Evolutionary conservation across 148 eudicot species (phyloP), one percentile per base, ranked within the genome.

Genomic region (Camellia granthamiana): DNA sequence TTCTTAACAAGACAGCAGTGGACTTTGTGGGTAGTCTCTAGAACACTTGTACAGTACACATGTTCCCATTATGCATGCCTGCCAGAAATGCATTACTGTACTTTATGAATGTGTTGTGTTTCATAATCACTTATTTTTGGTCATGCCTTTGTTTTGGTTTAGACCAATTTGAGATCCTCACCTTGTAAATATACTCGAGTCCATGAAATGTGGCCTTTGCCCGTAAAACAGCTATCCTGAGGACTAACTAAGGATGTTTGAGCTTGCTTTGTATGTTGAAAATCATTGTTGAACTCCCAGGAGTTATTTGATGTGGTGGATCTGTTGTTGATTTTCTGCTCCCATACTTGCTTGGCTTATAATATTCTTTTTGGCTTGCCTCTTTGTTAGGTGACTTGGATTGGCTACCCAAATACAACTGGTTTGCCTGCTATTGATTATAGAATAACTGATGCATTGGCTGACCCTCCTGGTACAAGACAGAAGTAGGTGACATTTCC

Each of bases 361-460:
- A 38, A 76, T 78, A 67, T 83, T 66, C 67, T 47, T 80, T 80
- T 83, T 60, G 77, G 76, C 76, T 68, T 81, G 79, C 62, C 61
- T 9, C 69, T 78, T 59, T 85, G 72, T 38, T 79, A 96, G 99
- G 99, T 96, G 70, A 96, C 99, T 75, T 96, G 99, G 99, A 96
- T 96, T 85, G 99, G 99, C 74, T 96, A 96, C 92, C 99, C 99
- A 75, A 96, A 96, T 84, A 96, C 99, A 71, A 96, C 99, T 78
- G 99, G 99, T 81, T 91, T 94, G 85, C 99, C 98, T 51, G 80
- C 95, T 62, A 94, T 96, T 80, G 99, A 96, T 80, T 96, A 93
- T 85, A 88, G 99, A 81, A 94, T 96, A 78, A 88, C 97, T 73
- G 99, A 96, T 88, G 75, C 92, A 41, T 82, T 90, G 73, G 94